Percentiles rank a stretch among this genome's conserved stretches.
These are phyloP conservation scores for Anisodus tanguticus DNA, from an alignment of 257 asterid species.

Conservation along the genomic window DNA sequence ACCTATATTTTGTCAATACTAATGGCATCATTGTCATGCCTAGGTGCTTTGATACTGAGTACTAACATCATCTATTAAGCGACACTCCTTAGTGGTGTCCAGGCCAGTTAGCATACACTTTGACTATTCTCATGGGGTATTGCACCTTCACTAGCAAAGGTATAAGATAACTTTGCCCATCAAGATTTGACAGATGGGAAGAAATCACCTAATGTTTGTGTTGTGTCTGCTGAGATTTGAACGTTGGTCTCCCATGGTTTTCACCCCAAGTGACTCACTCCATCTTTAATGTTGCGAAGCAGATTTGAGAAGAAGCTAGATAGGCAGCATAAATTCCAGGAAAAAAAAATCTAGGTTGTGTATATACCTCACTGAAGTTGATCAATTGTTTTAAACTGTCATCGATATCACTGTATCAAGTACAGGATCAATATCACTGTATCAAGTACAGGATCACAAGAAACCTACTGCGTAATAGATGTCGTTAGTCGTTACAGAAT, in stretches of 20 bases:
- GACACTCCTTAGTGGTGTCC: neutral
- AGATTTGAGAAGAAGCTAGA: neutral
- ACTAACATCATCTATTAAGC: neutral
- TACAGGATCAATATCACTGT: neutral
- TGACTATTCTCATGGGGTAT: neutral
- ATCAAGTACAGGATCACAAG: neutral
- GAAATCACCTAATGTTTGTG: neutral
- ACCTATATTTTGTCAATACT: conserved; percentile 1
- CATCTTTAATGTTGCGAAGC: neutral
- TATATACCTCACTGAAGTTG: no score
- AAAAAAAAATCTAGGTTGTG: neutral
- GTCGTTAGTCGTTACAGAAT: neutral
- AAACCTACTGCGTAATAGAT: neutral
- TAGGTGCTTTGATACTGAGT: neutral
- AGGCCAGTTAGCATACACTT: conserved; percentile 5
- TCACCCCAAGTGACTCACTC: neutral
- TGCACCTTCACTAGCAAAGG: neutral
- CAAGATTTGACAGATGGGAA: neutral
- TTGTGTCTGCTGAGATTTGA: neutral
- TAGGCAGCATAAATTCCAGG: neutral
- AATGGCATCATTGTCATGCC: neutral
- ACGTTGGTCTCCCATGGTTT: neutral
- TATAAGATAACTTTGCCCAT: neutral
- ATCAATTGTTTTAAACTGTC: neutral
- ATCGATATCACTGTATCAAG: neutral